Percentiles rank a stretch among this genome's conserved stretches.
Evolutionary conservation across 2,329 filamentous ascomycete genomes (phyloP).

Genomic region (Ceratocystis colombiana): DNA sequence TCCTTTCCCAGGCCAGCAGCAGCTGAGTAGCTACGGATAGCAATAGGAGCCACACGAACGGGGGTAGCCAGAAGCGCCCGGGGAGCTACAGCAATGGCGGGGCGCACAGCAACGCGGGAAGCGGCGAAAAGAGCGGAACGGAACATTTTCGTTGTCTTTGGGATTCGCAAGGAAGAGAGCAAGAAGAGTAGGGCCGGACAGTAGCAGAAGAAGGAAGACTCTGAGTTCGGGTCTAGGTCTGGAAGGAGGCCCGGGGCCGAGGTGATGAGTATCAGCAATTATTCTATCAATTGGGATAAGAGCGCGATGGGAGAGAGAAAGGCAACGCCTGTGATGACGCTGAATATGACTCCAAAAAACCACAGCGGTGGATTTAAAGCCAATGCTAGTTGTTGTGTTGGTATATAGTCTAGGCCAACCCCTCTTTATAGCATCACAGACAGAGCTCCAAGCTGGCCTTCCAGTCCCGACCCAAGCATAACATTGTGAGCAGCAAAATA

Average conservation of each 20-base stretch:
- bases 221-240: neutral
- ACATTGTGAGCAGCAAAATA: neutral
- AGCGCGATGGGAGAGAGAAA: too few relatives aligned
- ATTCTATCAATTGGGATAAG: too few relatives aligned
- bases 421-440: neutral
- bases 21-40: conserved; percentile 78
- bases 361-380: too few relatives aligned
- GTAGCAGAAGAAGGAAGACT: neutral
- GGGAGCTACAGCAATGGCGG: conserved; percentile 8
- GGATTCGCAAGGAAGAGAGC: neutral
- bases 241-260: neutral
- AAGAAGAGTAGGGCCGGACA: neutral
- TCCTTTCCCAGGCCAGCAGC: conserved; percentile 65
- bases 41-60: conserved; percentile 54
- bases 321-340: too few relatives aligned
- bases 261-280: too few relatives aligned
- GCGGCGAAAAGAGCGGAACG: conserved; percentile 61
- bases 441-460: neutral
- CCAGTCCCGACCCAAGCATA: neutral
- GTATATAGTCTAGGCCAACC: neutral
- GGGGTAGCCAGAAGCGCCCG: conserved; percentile 46
- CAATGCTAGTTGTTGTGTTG: too few relatives aligned
- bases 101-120: conserved; percentile 13
- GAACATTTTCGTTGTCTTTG: conserved; percentile 54
- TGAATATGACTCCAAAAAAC: too few relatives aligned